phyloP scores from a whole-genome alignment of 2,329 filamentous ascomycete genomes.

The Arthroderma sp. region DNA sequence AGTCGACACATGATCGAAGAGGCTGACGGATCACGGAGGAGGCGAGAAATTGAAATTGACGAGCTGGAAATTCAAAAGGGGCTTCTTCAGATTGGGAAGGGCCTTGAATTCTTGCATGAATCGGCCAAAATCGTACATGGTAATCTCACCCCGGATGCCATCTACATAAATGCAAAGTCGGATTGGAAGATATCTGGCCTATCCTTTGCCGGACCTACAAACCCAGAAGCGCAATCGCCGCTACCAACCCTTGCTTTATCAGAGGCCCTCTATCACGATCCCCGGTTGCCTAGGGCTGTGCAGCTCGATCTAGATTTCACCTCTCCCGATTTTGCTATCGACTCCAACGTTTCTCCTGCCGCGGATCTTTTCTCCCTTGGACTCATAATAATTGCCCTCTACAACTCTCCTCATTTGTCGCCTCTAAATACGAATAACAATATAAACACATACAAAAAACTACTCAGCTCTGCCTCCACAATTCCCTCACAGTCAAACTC shows the following conservation, averaged over 20 bases:
- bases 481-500: conserved; percentile 71
- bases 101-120: conserved; percentile 88
- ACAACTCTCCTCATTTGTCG: conserved; percentile 86
- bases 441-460: conserved; percentile 68
- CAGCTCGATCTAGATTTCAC: conserved; percentile 89
- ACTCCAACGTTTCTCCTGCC: conserved; percentile 70
- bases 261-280: conserved; percentile 74
- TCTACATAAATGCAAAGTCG: conserved; percentile 91
- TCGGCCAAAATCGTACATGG: conserved; percentile 88
- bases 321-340: conserved; percentile 87
- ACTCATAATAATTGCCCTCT: conserved; percentile 74
- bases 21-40: conserved; percentile 56
- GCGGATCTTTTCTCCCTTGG: conserved; percentile 93
- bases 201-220: conserved; percentile 71
- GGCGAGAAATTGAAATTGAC: conserved; percentile 82
- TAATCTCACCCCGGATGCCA: conserved; percentile 84
- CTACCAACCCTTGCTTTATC: conserved; percentile 69
- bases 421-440: conserved; percentile 74
- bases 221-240: conserved; percentile 62
- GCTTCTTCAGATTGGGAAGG: conserved; percentile 81
- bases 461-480: conserved; percentile 66
- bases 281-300: conserved; percentile 65
- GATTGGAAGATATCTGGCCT: conserved; percentile 99
- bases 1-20: conserved; percentile 76
- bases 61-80: conserved; percentile 98